Evolutionary conservation across 257 asterid species (phyloP), one percentile per base, ranked within the genome.

Genomic region (Nicotiana tabacum): DNA sequence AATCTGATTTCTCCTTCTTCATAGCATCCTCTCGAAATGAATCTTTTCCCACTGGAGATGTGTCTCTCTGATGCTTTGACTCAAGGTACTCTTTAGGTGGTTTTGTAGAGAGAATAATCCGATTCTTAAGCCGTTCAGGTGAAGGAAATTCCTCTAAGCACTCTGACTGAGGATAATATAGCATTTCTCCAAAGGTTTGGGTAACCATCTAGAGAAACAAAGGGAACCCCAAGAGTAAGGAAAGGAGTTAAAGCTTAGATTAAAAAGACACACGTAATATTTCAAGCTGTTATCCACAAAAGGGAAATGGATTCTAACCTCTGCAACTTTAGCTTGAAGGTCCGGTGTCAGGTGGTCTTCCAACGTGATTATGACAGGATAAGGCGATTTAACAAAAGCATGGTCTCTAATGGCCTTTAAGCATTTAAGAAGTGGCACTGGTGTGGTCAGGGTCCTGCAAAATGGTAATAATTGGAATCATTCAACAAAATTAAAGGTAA

Each of bases 291-390:
- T 72, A 74, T 74, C 39, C 27, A 51, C 62, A 48, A 74, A 53
- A 2, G 62, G 4, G 0, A 74, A 0, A 27, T 27, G 80, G 15
- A 74, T 24, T 48, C 85, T 88, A 84, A 96, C 99, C 94, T 83
- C 96, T 1, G 98, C 98, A 57, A 93, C 99, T 90, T 92, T 96
- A 51, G 98, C 97, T 83, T 94, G 98, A 80, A 93, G 99, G 4
- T 90, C 89, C 15, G 94, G 98, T 21, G 98, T 90, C 66, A 96
- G 97, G 67, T 96, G 99, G 86, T 96, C 99, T 86, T 96, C 99
- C 77, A 96, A 74, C 4, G 98, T 96, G 43, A 96, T 88, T 24
- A 96, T 92, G 78, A 96, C 97, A 70, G 98, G 98, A 81, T 96
- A 96, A 0, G 95, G 93, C 58, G 99, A 94, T 51, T 86, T 90